Evolutionary conservation across 495 filamentous ascomycete genomes (phyloP).

Genomic region (Talaromyces stipitatus): DNA sequence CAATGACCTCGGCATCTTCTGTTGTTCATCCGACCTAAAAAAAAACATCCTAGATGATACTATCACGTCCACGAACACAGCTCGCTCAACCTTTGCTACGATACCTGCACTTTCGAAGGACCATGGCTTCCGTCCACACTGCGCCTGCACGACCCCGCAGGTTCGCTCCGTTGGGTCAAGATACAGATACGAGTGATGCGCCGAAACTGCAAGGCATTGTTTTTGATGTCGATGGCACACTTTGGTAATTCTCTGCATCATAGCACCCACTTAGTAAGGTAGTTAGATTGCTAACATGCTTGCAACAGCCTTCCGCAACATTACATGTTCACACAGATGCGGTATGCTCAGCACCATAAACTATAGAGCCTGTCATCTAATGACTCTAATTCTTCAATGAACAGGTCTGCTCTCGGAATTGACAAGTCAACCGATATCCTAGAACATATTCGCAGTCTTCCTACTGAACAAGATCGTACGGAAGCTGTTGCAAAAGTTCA

Average conservation of each 20-base stretch:
- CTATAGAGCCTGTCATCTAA: too few relatives aligned
- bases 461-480: conserved; percentile 47
- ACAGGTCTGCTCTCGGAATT: conserved; percentile 56
- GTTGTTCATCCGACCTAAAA: not conserved
- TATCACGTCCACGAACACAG: not conserved
- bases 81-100: not conserved
- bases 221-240: conserved; percentile 92
- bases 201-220: conserved; percentile 72
- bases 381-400: not conserved
- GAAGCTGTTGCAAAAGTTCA: conserved; percentile 65
- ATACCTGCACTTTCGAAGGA: conserved; percentile 6
- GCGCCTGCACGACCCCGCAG: conserved; percentile 29
- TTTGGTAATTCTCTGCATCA: conserved; percentile 73
- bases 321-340: conserved; percentile 91
- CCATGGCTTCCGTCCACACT: conserved; percentile 25
- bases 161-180: conserved; percentile 49
- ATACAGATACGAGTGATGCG: conserved; percentile 16
- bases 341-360: conserved; percentile 27
- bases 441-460: conserved; percentile 72
- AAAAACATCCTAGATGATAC: not conserved
- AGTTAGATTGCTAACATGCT: not conserved
- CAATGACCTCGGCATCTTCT: not conserved
- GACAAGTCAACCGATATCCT: conserved; percentile 71
- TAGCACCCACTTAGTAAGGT: not conserved
- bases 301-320: conserved; percentile 69